Evolutionary conservation across 164 flowering plant species (phyloP).

Genomic region (Vitis rupestris): DNA sequence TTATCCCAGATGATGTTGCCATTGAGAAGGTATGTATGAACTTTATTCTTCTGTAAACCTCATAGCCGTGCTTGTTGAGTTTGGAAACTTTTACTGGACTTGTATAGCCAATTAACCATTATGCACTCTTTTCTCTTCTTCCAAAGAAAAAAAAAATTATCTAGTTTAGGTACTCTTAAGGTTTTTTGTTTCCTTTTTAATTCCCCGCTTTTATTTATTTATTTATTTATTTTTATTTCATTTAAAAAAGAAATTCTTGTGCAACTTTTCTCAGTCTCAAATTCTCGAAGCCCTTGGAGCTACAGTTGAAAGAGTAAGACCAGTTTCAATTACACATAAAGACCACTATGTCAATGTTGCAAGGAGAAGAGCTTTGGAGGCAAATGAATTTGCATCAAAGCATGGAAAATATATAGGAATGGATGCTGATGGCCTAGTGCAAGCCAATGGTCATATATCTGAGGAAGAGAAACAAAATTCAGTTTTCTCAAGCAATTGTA

Average conservation of each 20-base stretch:
- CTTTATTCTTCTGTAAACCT: not conserved
- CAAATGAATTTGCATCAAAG: constrained; percentile 57
- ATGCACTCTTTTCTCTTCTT: too few relatives aligned
- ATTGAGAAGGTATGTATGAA: constrained; percentile 71
- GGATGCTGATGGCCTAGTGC: constrained; percentile 23
- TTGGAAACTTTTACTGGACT: not conserved
- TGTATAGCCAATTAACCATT: not conserved
- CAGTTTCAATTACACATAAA: constrained; percentile 90
- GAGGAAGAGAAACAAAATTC: constrained; percentile 27
- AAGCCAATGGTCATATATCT: constrained; percentile 31
- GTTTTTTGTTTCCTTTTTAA: not conserved
- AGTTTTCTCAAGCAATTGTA: constrained; percentile 36
- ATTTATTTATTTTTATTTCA: too few relatives aligned
- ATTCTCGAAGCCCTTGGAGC: constrained; percentile 97
- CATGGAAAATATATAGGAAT: constrained; percentile 14
- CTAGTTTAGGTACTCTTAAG: too few relatives aligned
- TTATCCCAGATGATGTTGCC: constrained; percentile 98
- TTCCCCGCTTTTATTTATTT: not conserved
- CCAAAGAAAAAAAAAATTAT: too few relatives aligned
- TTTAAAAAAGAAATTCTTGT: not conserved
- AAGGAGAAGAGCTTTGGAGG: constrained; percentile 79
- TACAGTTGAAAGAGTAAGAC: constrained; percentile 93
- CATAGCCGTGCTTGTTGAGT: not conserved
- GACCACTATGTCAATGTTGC: constrained; percentile 94
- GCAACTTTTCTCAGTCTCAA: constrained; percentile 59